Base-by-base conservation (phyloP, 768 basidiomycete genomes). In the Astraeus odoratus region DNA sequence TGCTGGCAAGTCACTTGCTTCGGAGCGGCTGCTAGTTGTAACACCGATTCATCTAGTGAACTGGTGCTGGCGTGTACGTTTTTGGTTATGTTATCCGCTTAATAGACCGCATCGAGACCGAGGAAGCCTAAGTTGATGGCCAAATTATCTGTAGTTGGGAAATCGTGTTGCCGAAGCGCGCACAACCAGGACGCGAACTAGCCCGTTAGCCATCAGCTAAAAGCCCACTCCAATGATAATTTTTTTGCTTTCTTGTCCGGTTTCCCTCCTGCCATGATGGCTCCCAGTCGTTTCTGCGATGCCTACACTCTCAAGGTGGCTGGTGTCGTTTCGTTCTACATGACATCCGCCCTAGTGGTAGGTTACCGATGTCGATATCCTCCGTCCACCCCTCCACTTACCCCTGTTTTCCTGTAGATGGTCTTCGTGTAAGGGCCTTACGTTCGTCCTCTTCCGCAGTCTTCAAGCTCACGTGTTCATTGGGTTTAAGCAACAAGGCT, bases 251-350 rank as follows among this genome's bases (percentile, higher is more conserved):
- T 3, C n/a, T 18, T 16, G 25, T 16, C n/a, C 27, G 23, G 5
- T 2, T n/a, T 24, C 37, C 10, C 4, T n/a, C 23, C 30, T 39
- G 8, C n/a, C 10, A 18, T 31, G 22, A 46, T 30, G 24, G 22
- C 43, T 22, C 19, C 31, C 12, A 33, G 4, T 13, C 5, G 36
- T 15, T 23, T 16, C 15, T 46, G 33, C 31, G 52, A 42, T 38
- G 26, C 65, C 9, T 67, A 68, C 43, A 65, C 63, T 27, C 49
- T 74, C 45, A 70, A 80, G 59, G 79, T 87, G 37, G 78, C 80
- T 13, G 76, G 63, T n/a, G 86, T 89, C 20, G 84, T 87, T 50
- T 51, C 71, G 6, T 89, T 89, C 65, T 89, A 87, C 69, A 87
- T 89, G 85, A 61, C 64, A 18, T 75, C 85, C 3, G 86, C 86